Evolutionary conservation across 108 stramenopile genomes (phyloP).

Genomic region (Pseudonitzschia multiseries): DNA sequence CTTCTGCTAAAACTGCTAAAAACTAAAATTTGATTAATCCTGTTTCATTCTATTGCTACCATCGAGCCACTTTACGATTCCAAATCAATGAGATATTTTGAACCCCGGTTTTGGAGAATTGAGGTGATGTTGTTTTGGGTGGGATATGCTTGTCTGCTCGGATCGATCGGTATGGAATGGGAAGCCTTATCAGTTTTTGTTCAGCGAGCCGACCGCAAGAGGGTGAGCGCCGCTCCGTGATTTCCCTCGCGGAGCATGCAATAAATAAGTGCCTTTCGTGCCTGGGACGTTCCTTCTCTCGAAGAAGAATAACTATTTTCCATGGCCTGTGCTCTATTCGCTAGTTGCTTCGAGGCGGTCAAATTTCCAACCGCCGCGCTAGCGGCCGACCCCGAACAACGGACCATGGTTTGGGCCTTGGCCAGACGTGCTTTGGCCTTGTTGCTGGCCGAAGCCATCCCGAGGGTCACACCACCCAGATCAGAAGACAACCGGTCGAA

Average conservation of each 20-base stretch:
- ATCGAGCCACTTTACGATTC: too few relatives aligned
- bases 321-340: slow-evolving; percentile 58
- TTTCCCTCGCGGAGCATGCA: slow-evolving; percentile 58
- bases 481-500: slow-evolving; percentile 54
- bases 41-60: too few relatives aligned
- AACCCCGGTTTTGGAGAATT: too few relatives aligned
- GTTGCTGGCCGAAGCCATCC: slow-evolving; percentile 17
- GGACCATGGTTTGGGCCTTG: slow-evolving; percentile 53
- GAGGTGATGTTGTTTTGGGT: too few relatives aligned
- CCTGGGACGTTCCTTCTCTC: slow-evolving; percentile 21
- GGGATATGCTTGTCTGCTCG: too few relatives aligned
- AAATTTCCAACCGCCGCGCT: slow-evolving; percentile 36
- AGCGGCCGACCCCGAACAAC: slow-evolving; percentile 41
- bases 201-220: slow-evolving; percentile 39
- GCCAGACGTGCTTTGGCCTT: slow-evolving; percentile 37
- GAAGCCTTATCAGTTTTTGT: neutral
- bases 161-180: neutral
- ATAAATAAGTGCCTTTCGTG: slow-evolving; percentile 46
- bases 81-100: too few relatives aligned
- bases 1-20: too few relatives aligned
- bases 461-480: slow-evolving; percentile 38
- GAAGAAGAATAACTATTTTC: slow-evolving; percentile 22
- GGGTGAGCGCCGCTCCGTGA: slow-evolving; percentile 36
- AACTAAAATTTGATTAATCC: too few relatives aligned
- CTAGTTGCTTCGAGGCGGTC: slow-evolving; percentile 50